phyloP scores from a whole-genome alignment of 805 yeast species.

The Cyberlindnera mrakii region DNA sequence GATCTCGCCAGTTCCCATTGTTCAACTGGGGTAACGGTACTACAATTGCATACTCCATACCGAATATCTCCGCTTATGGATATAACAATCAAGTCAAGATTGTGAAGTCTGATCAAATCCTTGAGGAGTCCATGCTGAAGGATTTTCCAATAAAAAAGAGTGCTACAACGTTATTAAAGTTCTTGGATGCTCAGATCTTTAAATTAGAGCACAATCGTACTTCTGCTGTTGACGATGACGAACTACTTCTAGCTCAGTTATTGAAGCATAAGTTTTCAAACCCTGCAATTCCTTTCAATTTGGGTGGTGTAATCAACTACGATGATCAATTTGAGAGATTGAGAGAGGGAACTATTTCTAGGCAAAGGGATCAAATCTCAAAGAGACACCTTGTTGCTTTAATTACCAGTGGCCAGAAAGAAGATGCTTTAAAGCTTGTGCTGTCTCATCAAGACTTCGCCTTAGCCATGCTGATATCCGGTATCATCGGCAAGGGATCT shows the following conservation, averaged over 20 bases:
- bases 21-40: constrained; percentile 57
- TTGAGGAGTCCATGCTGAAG: constrained; percentile 28
- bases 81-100: constrained; percentile 34
- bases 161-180: constrained; percentile 22
- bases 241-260: constrained; percentile 50
- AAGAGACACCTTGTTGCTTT: constrained; percentile 45
- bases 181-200: constrained; percentile 19
- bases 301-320: constrained; percentile 18
- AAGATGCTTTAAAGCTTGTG: constrained; percentile 58
- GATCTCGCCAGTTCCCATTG: constrained; percentile 65
- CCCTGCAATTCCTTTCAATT: constrained; percentile 10
- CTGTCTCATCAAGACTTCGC: constrained; percentile 68
- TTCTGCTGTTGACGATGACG: constrained; percentile 58
- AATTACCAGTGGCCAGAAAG: constrained; percentile 59
- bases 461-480: constrained; percentile 65
- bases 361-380: constrained; percentile 14
- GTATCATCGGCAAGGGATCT: constrained; percentile 54
- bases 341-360: neutral
- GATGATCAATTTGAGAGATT: constrained; percentile 13
- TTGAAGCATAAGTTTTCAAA: constrained; percentile 20
- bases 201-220: constrained; percentile 2
- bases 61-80: constrained; percentile 22
- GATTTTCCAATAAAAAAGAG: constrained; percentile 29
- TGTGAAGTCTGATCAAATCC: constrained; percentile 26
- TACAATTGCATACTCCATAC: constrained; percentile 37